Percentiles rank a stretch among this genome's conserved stretches.
phyloP scores from a whole-genome alignment of 805 yeast genomes.

The Hyphopichia homilentoma region DNA sequence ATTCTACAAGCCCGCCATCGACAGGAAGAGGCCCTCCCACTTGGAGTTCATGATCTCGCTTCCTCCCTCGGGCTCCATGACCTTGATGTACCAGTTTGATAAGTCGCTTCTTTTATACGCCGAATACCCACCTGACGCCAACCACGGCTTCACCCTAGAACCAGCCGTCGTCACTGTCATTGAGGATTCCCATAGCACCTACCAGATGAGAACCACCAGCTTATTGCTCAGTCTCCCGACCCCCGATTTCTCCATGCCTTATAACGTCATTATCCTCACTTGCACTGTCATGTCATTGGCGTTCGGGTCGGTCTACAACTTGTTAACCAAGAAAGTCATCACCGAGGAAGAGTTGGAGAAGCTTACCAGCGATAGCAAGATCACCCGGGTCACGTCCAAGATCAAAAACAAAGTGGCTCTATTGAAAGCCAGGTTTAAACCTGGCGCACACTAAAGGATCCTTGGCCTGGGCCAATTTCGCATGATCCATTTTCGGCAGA shows the following conservation, averaged over 20 bases:
- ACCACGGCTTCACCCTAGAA: conserved; percentile 93
- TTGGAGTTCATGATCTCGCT: conserved; percentile 62
- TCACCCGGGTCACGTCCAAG: conserved; percentile 6
- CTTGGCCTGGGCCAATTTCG: neutral
- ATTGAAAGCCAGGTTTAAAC: neutral
- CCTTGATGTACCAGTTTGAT: conserved; percentile 76
- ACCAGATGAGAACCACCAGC: conserved; percentile 78
- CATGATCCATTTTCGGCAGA: neutral
- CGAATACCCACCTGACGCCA: conserved; percentile 99
- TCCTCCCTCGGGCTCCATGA: conserved; percentile 61
- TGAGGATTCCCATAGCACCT: conserved; percentile 21
- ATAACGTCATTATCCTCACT: conserved; percentile 90
- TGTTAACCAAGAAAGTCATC: conserved; percentile 68
- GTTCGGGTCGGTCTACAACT: conserved; percentile 81
- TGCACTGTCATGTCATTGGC: conserved; percentile 91
- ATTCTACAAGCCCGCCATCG: conserved; percentile 72
- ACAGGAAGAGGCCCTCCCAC: conserved; percentile 78
- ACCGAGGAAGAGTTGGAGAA: conserved; percentile 59
- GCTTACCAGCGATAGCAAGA: conserved; percentile 13
- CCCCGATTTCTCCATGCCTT: conserved; percentile 98
- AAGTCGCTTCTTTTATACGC: conserved; percentile 78
- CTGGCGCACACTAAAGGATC: too few relatives aligned
- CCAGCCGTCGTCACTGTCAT: conserved; percentile 77
- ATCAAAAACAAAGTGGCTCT: neutral
- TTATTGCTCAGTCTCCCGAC: conserved; percentile 84